Evolutionary conservation across 1,284 basidiomycete genomes (phyloP), one percentile per base, ranked within the genome.

Genomic region (Caloboletus firmus): DNA sequence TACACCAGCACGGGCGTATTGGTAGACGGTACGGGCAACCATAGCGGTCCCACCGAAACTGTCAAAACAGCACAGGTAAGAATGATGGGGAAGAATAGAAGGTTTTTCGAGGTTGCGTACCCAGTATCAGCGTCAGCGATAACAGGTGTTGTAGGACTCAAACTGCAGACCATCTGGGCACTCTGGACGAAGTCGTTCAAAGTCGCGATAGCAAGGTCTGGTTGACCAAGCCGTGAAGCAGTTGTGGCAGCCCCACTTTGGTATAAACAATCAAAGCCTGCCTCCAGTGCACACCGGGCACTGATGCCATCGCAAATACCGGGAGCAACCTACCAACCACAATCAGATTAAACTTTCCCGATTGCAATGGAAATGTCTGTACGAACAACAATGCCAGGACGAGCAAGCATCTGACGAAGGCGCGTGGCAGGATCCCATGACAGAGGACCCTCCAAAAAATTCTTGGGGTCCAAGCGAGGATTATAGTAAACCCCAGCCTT

Each of bases 51-150:
- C 87, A 52, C 90, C 90, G 56, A 90, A 92, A 5, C 85, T 85
- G 15, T 22, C 4, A 31, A 34, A 11, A 49, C 28, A 22, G 24
- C 34, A 45, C 26, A 22, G 0, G 10, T 48, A 18, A 57, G 44
- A 42, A 49, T 13, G 12, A 39, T 13, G 22, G 2, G 2, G 4
- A 44, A 28, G 6, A 13, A 20, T 12, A 5, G 11, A 5, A 36
- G n/a, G 6, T 0, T 5, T 3, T 8, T 28, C 4, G 3, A 17
- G n/a, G 4, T 17, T 28, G 50, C 70, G 24, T 67, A 83, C 76
- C 88, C 89, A 42, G 89, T 91, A 65, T 92, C 89, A 2, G 90
- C 90, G 62, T 92, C 89, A 2, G 89, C 89, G 58, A 91, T 91
- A 31, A 92, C 83, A 1, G 87, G 87, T 1, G 78, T 74, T 0